phyloP scores from a whole-genome alignment of 208 protist species.

The Trypanosoma boissoni region DNA sequence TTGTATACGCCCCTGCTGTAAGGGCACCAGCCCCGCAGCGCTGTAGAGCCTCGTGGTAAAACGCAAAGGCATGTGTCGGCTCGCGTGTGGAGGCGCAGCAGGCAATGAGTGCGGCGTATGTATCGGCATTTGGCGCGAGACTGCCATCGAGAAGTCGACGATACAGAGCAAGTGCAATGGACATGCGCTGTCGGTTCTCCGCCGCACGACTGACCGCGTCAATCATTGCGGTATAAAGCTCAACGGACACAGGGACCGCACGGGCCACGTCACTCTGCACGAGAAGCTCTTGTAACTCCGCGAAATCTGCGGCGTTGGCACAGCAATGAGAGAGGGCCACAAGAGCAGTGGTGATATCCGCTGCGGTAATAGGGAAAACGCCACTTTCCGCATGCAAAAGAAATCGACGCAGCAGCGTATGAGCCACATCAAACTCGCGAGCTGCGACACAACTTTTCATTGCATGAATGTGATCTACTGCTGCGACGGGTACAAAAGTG shows the following conservation, averaged over 20 bases:
- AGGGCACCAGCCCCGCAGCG: slow-evolving; percentile 41
- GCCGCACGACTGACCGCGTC: slow-evolving; percentile 54
- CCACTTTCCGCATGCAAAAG: slow-evolving; percentile 46
- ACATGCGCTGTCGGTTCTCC: slow-evolving; percentile 55
- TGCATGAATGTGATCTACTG: slow-evolving; percentile 62
- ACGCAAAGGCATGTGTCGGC: slow-evolving; percentile 75
- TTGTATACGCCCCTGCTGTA: slow-evolving; percentile 64
- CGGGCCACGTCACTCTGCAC: slow-evolving; percentile 42
- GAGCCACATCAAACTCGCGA: slow-evolving; percentile 57
- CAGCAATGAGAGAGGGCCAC: slow-evolving; percentile 48
- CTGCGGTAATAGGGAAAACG: slow-evolving; percentile 28
- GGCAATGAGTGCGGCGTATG: slow-evolving; percentile 78
- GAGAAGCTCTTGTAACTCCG: slow-evolving; percentile 54
- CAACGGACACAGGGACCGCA: slow-evolving; percentile 63
- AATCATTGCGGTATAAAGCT: slow-evolving; percentile 76
- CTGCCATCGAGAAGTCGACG: slow-evolving; percentile 64
- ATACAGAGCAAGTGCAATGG: slow-evolving; percentile 75
- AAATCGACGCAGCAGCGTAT: slow-evolving; percentile 71
- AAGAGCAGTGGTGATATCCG: slow-evolving; percentile 41
- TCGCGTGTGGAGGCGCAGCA: slow-evolving; percentile 63
- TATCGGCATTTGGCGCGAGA: slow-evolving; percentile 44
- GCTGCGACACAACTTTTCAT: slow-evolving; percentile 58
- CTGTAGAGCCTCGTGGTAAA: slow-evolving; percentile 70
- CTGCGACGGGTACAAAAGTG: slow-evolving; percentile 38
- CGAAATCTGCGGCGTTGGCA: slow-evolving; percentile 52